phyloP scores from a whole-genome alignment of 23 red algal species.

The Gracilaria vermiculophylla region DNA sequence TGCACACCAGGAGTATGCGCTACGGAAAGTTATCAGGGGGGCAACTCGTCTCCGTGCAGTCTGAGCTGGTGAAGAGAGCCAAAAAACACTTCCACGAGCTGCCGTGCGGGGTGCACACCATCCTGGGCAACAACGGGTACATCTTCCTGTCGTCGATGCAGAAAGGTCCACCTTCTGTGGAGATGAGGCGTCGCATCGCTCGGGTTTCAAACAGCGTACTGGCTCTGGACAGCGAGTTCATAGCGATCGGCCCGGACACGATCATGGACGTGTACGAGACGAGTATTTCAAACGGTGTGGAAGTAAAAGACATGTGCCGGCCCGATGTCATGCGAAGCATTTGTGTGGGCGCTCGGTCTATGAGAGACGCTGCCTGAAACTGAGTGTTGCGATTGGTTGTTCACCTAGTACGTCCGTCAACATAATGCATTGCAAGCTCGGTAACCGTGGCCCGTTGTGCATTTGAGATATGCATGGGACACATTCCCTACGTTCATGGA shows the following conservation, averaged over 20 bases:
- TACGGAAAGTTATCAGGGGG: constrained; percentile 77
- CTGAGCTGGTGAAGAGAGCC: constrained; percentile 80
- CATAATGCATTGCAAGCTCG: neutral
- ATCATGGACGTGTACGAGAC: constrained; percentile 71
- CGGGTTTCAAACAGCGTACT: constrained; percentile 80
- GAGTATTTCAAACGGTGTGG: neutral
- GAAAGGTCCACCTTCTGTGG: neutral
- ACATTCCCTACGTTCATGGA: neutral
- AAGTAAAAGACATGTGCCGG: constrained; percentile 56
- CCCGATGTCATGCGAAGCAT: constrained; percentile 51
- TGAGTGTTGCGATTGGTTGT: neutral
- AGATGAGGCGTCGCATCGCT: constrained; percentile 53
- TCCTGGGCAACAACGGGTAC: constrained; percentile 96
- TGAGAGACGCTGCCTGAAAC: constrained; percentile 42
- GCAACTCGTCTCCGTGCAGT: constrained; percentile 68
- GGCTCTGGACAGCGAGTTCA: constrained; percentile 70
- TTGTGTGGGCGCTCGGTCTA: constrained; percentile 41
- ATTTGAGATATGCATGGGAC: neutral
- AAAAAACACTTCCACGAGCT: constrained; percentile 86
- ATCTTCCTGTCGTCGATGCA: constrained; percentile 72
- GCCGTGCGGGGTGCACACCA: constrained; percentile 58
- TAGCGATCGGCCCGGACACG: constrained; percentile 82
- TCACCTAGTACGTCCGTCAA: neutral
- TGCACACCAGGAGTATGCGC: constrained; percentile 84
- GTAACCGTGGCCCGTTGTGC: neutral